Evolutionary conservation across 2,329 filamentous ascomycete genomes (phyloP).

Genomic region (Talaromyces sp.): DNA sequence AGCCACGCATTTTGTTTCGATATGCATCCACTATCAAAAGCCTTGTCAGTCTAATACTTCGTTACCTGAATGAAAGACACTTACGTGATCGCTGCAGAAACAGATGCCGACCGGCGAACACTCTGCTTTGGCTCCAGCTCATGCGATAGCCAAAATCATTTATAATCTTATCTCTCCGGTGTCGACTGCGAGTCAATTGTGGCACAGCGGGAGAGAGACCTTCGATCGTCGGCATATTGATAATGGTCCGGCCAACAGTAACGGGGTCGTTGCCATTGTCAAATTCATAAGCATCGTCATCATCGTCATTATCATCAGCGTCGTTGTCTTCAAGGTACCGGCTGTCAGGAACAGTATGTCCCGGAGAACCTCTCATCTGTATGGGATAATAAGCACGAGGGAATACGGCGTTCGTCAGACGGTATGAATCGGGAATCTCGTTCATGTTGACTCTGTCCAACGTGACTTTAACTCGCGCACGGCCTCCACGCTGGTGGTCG

Average conservation of each 20-base stretch:
- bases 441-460: constrained; percentile 92
- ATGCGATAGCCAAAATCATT: constrained; percentile 94
- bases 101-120: constrained; percentile 80
- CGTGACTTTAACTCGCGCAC: constrained; percentile 84
- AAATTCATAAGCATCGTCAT: constrained; percentile 30
- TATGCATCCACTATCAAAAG: constrained; percentile 76
- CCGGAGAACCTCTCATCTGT: constrained; percentile 85
- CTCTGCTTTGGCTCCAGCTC: constrained; percentile 93
- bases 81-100: constrained; percentile 89
- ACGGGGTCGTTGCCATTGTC: constrained; percentile 30
- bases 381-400: constrained; percentile 89
- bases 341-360: constrained; percentile 66
- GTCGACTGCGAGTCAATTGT: constrained; percentile 65
- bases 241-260: constrained; percentile 49
- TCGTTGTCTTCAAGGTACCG: constrained; percentile 59
- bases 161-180: constrained; percentile 80
- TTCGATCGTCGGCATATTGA: constrained; percentile 62
- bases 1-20: constrained; percentile 82
- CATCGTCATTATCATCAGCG: constrained; percentile 57
- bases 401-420: constrained; percentile 83
- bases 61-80: constrained; percentile 41
- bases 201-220: constrained; percentile 77
- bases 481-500: constrained; percentile 75
- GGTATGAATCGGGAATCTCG: constrained; percentile 94
- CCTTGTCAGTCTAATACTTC: neutral